Conservation (phyloP, 2,329 filamentous ascomycete genomes). For the Trichoderma breve region DNA sequence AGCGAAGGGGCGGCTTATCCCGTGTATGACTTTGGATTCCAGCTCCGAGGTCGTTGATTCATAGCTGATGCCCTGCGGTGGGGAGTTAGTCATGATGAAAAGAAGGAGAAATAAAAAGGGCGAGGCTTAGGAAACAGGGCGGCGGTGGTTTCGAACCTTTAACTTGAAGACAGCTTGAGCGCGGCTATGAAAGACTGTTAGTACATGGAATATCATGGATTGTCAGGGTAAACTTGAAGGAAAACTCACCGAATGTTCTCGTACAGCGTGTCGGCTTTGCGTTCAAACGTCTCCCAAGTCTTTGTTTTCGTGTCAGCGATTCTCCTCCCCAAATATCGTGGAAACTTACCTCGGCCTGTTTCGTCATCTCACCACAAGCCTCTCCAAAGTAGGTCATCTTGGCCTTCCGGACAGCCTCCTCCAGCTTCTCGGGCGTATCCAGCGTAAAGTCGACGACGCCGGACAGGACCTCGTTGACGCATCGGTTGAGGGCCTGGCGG, state of each 20-base stretch:
- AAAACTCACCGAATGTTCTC: conserved; percentile 10
- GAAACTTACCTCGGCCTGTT: conserved; percentile 8
- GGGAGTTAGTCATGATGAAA: neutral
- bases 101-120: neutral
- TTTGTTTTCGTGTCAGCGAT: neutral
- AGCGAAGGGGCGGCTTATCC: conserved; percentile 10
- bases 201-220: neutral
- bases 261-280: conserved; percentile 4
- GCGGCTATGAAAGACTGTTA: neutral
- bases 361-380: conserved; percentile 11
- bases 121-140: neutral
- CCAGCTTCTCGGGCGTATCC: conserved; percentile 10
- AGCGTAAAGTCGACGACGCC: conserved; percentile 13
- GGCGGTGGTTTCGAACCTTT: conserved; percentile 1
- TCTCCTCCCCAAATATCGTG: neutral
- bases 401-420: conserved; percentile 7
- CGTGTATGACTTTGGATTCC: conserved; percentile 19
- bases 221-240: neutral
- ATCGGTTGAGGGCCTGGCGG: conserved; percentile 3
- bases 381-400: conserved; percentile 15
- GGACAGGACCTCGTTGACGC: conserved; percentile 7
- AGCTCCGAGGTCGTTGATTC: conserved; percentile 13
- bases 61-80: conserved; percentile 7
- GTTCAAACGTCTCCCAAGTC: conserved; percentile 16
- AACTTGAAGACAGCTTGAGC: conserved; percentile 14